Evolutionary conservation across 768 basidiomycete genomes (phyloP).

Genomic region (Mycena alexandri): DNA sequence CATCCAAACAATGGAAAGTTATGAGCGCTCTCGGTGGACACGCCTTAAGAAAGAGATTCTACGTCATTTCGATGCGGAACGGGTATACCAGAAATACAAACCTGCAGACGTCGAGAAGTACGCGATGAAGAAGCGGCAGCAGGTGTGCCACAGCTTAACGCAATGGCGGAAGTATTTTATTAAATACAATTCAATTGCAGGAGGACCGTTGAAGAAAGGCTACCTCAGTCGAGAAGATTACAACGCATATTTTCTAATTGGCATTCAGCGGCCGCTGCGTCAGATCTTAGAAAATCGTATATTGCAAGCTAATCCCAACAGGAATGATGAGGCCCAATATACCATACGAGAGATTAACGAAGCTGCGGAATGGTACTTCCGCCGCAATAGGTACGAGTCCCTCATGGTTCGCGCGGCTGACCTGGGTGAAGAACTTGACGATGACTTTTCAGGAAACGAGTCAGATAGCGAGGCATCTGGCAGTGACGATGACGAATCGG

Average conservation of each 20-base stretch:
- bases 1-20: not conserved
- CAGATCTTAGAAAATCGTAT: not conserved
- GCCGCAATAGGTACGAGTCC: constrained; percentile 14
- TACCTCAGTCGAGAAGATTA: not conserved
- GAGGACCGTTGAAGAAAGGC: not conserved
- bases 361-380: constrained; percentile 23
- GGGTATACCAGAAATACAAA: not conserved
- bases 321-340: not conserved
- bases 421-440: constrained; percentile 7
- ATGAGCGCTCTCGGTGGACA: not conserved
- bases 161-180: not conserved
- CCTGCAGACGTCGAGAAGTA: not conserved
- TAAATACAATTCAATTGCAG: not conserved
- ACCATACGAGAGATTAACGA: not conserved
- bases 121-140: not conserved
- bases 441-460: constrained; percentile 4
- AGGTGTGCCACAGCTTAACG: not conserved
- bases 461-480: not conserved
- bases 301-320: not conserved
- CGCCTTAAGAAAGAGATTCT: not conserved
- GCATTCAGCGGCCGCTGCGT: not conserved
- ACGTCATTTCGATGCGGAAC: not conserved
- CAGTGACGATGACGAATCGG: not conserved
- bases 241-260: not conserved
- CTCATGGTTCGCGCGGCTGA: constrained; percentile 11